These are phyloP conservation scores for Lunularia cruciata DNA, from an alignment of 225 moss, liverwort and hornwort genomes.

Conservation along the genomic window DNA sequence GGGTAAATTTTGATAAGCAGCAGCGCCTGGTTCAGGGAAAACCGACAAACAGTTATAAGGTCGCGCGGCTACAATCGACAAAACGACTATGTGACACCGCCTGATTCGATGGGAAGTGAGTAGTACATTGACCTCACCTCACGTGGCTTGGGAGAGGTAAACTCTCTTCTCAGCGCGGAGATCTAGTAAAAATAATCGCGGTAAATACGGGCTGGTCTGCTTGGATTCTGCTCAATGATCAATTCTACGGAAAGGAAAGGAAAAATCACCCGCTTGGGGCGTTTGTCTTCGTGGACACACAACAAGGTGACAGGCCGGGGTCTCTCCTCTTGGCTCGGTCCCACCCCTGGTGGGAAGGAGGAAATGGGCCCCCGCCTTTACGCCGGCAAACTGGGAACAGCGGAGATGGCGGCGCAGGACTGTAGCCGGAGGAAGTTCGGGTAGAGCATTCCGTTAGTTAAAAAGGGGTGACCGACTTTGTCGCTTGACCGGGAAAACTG, in stretches of 20 bases:
- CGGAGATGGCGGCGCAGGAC: conserved; percentile 23
- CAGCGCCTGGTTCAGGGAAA: conserved; percentile 14
- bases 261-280: neutral
- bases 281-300: neutral
- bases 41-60: conserved; percentile 22
- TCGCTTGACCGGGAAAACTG: neutral
- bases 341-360: neutral
- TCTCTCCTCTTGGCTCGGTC: neutral
- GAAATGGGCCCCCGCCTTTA: neutral
- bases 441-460: neutral
- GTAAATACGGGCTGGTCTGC: conserved; percentile 13
- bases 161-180: conserved; percentile 9
- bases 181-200: conserved; percentile 14
- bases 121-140: conserved; percentile 12
- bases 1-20: neutral
- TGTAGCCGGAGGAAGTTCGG: neutral
- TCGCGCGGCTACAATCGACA: conserved; percentile 8
- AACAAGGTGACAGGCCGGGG: neutral
- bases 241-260: neutral
- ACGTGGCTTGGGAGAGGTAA: conserved; percentile 15
- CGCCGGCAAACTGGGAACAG: conserved; percentile 18
- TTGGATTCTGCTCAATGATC: conserved; percentile 32
- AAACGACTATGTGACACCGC: conserved; percentile 7
- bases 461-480: neutral
- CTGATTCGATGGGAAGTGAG: neutral